phyloP scores from a whole-genome alignment of 345 rosid genomes.

The Ceriops decandra region DNA sequence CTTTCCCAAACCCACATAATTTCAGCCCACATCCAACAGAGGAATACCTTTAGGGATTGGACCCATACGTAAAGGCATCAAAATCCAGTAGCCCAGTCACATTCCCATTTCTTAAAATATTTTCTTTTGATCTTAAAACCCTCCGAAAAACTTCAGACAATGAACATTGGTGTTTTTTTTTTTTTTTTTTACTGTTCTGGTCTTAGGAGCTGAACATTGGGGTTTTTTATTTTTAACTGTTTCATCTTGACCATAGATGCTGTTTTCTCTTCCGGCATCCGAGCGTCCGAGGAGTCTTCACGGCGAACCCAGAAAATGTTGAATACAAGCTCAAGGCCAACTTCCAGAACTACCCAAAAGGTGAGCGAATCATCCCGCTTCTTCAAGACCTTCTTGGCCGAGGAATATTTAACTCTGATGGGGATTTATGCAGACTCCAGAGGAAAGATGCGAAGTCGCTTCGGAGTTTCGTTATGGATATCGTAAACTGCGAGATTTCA shows the following conservation, averaged over 20 bases:
- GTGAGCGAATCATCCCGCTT: slow-evolving; percentile 16
- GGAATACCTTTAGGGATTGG: too few relatives aligned
- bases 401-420: slow-evolving; percentile 49
- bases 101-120: too few relatives aligned
- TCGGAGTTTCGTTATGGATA: slow-evolving; percentile 30
- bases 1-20: too few relatives aligned
- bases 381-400: slow-evolving; percentile 42
- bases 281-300: slow-evolving; percentile 29
- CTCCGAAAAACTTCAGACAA: too few relatives aligned
- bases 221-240: too few relatives aligned
- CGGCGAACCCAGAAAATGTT: slow-evolving; percentile 35
- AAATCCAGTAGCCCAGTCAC: too few relatives aligned
- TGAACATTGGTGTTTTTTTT: too few relatives aligned
- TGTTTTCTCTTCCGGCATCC: slow-evolving; percentile 26
- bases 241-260: slow-evolving; percentile 2
- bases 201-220: too few relatives aligned
- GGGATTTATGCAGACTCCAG: slow-evolving; percentile 38
- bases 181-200: too few relatives aligned
- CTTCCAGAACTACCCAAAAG: slow-evolving; percentile 46
- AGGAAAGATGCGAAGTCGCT: slow-evolving; percentile 42
- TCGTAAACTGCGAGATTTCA: slow-evolving; percentile 28
- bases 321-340: slow-evolving; percentile 40
- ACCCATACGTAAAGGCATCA: too few relatives aligned
- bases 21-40: too few relatives aligned
- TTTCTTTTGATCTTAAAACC: too few relatives aligned